phyloP scores from a whole-genome alignment of 1,139 yeast genomes.

The Torulaspora pretoriensis region DNA sequence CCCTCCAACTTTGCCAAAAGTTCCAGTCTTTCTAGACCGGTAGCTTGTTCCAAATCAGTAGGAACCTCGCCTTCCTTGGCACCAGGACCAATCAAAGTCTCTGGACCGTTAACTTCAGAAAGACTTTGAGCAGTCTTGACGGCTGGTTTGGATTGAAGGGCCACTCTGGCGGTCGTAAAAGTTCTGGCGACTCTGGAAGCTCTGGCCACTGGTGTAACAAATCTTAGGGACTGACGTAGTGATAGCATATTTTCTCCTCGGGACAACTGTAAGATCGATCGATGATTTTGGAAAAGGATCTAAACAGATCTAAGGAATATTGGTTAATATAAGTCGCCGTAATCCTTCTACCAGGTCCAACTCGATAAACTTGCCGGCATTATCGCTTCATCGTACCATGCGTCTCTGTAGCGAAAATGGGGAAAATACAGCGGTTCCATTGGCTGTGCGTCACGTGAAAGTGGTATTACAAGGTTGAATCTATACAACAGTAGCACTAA shows the following conservation, averaged over 20 bases:
- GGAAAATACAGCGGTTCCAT: constrained; percentile 11
- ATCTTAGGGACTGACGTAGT: constrained; percentile 29
- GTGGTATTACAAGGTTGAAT: not conserved
- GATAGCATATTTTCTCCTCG: constrained; percentile 21
- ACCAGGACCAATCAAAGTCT: constrained; percentile 85
- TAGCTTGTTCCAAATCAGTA: constrained; percentile 91
- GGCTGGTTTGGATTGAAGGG: constrained; percentile 34
- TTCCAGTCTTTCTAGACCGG: constrained; percentile 98
- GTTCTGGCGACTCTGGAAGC: constrained; percentile 17
- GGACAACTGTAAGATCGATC: not conserved
- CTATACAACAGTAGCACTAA: constrained; percentile 14
- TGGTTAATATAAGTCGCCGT: not conserved
- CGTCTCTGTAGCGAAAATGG: constrained; percentile 1
- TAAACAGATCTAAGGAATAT: not conserved
- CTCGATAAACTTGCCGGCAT: constrained; percentile 6
- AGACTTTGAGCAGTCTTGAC: constrained; percentile 63
- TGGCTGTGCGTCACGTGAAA: constrained; percentile 21
- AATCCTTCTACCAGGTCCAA: constrained; percentile 1
- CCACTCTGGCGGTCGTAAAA: constrained; percentile 26
- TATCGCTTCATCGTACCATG: constrained; percentile 8
- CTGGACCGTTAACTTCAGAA: constrained; percentile 76
- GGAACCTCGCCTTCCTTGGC: constrained; percentile 82
- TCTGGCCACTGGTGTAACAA: constrained; percentile 31
- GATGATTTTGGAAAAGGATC: not conserved
- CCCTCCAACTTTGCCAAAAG: constrained; percentile 92